Percentiles rank a stretch among this genome's conserved stretches.
Conservation (phyloP, 2,329 filamentous ascomycete genomes). For the Nemania serpens region DNA sequence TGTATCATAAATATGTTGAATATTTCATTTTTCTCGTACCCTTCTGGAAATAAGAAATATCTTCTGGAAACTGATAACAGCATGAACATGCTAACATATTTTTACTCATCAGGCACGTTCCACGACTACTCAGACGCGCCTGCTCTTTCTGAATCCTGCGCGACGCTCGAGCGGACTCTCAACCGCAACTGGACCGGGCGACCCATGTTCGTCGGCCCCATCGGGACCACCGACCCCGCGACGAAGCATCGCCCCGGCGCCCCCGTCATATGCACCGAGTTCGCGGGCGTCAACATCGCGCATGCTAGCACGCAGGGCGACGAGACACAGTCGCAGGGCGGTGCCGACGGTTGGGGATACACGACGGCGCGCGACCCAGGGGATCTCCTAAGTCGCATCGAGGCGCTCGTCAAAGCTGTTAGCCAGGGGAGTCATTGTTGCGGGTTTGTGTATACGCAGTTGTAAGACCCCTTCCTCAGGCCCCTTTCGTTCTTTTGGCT, state of each 20-base stretch:
- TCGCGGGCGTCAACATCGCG: constrained; percentile 70
- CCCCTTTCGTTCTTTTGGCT: no score
- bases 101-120: no score
- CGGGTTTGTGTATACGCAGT: constrained; percentile 69
- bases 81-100: no score
- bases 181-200: constrained; percentile 54
- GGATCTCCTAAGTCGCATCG: constrained; percentile 63
- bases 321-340: constrained; percentile 35
- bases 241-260: constrained; percentile 57
- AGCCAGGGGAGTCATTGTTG: constrained; percentile 59
- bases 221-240: constrained; percentile 51
- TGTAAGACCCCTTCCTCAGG: constrained; percentile 48
- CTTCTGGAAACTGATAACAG: no score
- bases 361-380: constrained; percentile 65
- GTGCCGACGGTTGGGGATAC: constrained; percentile 67
- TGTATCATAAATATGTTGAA: no score
- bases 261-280: constrained; percentile 69
- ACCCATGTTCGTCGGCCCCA: constrained; percentile 58
- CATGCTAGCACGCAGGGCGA: constrained; percentile 44
- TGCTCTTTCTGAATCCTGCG: constrained; percentile 59
- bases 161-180: constrained; percentile 58
- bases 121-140: constrained; percentile 68
- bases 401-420: constrained; percentile 62
- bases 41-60: no score
- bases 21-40: no score